Percentiles rank a stretch among this genome's conserved stretches.
phyloP scores from a whole-genome alignment of 495 filamentous ascomycete species.

The Aspergillus sclerotioniger region DNA sequence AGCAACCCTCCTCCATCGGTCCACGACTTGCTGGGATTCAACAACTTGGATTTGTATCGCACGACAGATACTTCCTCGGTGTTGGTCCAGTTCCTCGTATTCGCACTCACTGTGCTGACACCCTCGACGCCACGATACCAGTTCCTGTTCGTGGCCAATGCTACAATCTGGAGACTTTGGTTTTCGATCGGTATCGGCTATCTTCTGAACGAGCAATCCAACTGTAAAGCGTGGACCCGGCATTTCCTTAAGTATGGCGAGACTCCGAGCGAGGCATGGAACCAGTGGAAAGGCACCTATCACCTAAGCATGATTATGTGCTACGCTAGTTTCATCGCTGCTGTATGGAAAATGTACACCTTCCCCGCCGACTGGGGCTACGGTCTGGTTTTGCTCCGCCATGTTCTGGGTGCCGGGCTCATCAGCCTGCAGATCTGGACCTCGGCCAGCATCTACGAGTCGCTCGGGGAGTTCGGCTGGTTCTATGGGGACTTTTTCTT shows the following conservation, averaged over 20 bases:
- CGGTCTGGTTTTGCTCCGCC: constrained; percentile 78
- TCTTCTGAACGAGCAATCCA: constrained; percentile 80
- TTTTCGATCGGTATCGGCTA: constrained; percentile 85
- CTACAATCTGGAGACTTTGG: constrained; percentile 84
- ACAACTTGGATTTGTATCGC: constrained; percentile 84
- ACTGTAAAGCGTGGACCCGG: constrained; percentile 86
- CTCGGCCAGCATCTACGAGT: constrained; percentile 88
- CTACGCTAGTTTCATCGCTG: constrained; percentile 83
- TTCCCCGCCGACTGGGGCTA: constrained; percentile 81
- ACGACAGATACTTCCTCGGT: constrained; percentile 78
- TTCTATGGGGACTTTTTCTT: constrained; percentile 99
- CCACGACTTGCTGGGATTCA: constrained; percentile 75
- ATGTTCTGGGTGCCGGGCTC: constrained; percentile 77
- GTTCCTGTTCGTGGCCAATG: constrained; percentile 76
- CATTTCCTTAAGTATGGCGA: constrained; percentile 98
- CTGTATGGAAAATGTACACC: constrained; percentile 94
- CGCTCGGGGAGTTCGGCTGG: constrained; percentile 97
- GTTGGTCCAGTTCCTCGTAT: constrained; percentile 70
- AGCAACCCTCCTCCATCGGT: constrained; percentile 59
- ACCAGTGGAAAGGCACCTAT: constrained; percentile 96
- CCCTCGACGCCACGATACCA: constrained; percentile 74
- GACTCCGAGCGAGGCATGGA: constrained; percentile 86
- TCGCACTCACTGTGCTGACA: constrained; percentile 68
- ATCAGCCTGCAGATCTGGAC: constrained; percentile 93
- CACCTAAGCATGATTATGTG: constrained; percentile 88